A percentile compares a stretch with the other conserved stretches of the same genome.
These are phyloP conservation scores for Aspergillus coremiiformis DNA, from an alignment of 495 filamentous ascomycete species.

Conservation along the genomic window DNA sequence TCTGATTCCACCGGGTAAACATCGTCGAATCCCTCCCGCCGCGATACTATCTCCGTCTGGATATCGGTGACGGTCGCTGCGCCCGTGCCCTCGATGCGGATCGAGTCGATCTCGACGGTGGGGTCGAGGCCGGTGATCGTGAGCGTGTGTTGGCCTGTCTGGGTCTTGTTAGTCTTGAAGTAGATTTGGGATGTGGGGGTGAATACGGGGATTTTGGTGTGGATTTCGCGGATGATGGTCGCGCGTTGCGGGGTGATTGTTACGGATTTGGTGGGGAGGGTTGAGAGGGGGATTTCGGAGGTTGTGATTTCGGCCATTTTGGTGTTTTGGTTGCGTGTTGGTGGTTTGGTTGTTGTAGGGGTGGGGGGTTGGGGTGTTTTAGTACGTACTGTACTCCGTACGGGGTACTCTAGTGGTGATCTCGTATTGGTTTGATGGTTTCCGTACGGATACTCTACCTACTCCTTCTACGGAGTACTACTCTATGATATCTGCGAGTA, in stretches of 20 bases:
- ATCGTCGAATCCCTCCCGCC: slow-evolving; percentile 50
- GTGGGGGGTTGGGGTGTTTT: not conserved
- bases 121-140: slow-evolving; percentile 58
- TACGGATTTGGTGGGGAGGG: slow-evolving; percentile 50
- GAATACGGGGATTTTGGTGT: slow-evolving; percentile 49
- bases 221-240: slow-evolving; percentile 56
- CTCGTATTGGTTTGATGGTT: too few relatives aligned
- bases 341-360: not conserved
- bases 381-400: too few relatives aligned
- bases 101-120: slow-evolving; percentile 55
- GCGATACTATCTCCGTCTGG: slow-evolving; percentile 54
- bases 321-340: not conserved
- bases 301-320: slow-evolving; percentile 8
- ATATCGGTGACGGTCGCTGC: slow-evolving; percentile 56
- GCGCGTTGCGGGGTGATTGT: slow-evolving; percentile 56
- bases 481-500: too few relatives aligned
- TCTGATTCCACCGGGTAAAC: slow-evolving; percentile 45
- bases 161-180: too few relatives aligned
- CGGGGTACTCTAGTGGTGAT: too few relatives aligned
- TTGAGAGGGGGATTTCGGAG: slow-evolving; percentile 2
- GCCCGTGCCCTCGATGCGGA: slow-evolving; percentile 63
- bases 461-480: too few relatives aligned
- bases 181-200: too few relatives aligned
- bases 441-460: too few relatives aligned
- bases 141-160: slow-evolving; percentile 58